phyloP scores from a whole-genome alignment of 2,329 filamentous ascomycete genomes.

The Fusarium sp. region DNA sequence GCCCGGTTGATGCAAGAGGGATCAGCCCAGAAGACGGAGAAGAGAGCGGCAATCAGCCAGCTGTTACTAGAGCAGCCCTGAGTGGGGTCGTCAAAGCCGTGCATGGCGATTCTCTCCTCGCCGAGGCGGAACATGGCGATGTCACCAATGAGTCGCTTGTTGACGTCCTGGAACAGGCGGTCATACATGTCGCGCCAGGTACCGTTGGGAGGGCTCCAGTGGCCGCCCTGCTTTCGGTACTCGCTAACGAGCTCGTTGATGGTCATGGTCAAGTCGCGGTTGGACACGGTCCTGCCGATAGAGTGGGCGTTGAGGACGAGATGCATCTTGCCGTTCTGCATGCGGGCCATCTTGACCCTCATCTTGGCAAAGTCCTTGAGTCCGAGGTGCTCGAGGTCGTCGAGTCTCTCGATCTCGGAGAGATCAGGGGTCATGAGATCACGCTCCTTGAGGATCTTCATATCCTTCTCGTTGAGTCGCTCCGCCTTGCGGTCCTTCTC shows the following conservation, averaged over 20 bases:
- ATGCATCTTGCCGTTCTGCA: constrained; percentile 60
- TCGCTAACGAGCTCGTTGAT: constrained; percentile 56
- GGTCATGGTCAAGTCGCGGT: constrained; percentile 53
- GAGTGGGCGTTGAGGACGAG: constrained; percentile 52
- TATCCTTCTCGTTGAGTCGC: constrained; percentile 52
- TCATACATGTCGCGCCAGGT: constrained; percentile 57
- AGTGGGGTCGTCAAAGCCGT: constrained; percentile 55
- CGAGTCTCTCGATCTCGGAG: constrained; percentile 52
- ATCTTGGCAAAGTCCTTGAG: constrained; percentile 52
- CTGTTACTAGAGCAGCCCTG: constrained; percentile 57
- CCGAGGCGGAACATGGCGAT: constrained; percentile 46
- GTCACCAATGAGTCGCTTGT: constrained; percentile 49
- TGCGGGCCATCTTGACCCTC: constrained; percentile 54
- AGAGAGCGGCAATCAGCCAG: constrained; percentile 59
- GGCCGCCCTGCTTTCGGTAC: constrained; percentile 49
- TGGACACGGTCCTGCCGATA: constrained; percentile 53
- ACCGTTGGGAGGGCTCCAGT: constrained; percentile 55
- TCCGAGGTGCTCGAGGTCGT: constrained; percentile 56
- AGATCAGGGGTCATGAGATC: constrained; percentile 59
- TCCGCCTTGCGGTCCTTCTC: constrained; percentile 53
- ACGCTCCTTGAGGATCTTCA: constrained; percentile 55
- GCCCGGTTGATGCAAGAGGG: constrained; percentile 56
- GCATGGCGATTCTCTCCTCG: constrained; percentile 32
- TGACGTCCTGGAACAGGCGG: constrained; percentile 48
- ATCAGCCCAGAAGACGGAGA: constrained; percentile 59